A percentile compares a stretch with the other conserved stretches of the same genome.
phyloP scores from a whole-genome alignment of 192 early-diverging fungal species.

The Paraglomus brasilianum region DNA sequence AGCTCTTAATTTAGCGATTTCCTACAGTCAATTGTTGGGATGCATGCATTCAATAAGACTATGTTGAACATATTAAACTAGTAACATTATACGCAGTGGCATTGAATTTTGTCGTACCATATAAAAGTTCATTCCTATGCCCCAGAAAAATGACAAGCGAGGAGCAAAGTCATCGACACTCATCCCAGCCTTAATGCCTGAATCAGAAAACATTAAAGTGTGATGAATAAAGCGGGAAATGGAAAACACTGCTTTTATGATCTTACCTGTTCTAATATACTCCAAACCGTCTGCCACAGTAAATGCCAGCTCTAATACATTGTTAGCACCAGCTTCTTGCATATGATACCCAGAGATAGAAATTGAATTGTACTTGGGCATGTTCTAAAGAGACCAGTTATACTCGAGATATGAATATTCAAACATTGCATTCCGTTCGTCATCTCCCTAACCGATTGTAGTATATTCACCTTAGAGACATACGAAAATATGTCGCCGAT shows the following conservation, averaged over 20 bases:
- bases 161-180: conserved; percentile 86
- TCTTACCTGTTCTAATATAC: conserved; percentile 65
- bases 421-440: neutral
- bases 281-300: conserved; percentile 89
- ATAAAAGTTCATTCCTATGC: conserved; percentile 93
- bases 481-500: conserved; percentile 91
- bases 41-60: no score
- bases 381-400: conserved; percentile 47
- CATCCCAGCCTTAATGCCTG: conserved; percentile 78
- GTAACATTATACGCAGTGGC: no score
- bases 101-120: conserved; percentile 57
- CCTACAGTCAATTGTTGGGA: conserved; percentile 47
- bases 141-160: conserved; percentile 90
- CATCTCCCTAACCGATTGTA: neutral
- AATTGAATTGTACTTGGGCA: conserved; percentile 95
- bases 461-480: conserved; percentile 59
- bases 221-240: neutral
- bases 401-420: neutral
- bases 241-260: no score
- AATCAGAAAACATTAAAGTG: neutral
- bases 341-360: conserved; percentile 95
- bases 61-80: no score
- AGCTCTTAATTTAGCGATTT: conserved; percentile 88
- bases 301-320: conserved; percentile 88
- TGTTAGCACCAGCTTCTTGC: conserved; percentile 89